These are phyloP conservation scores for Epichloe sp. DNA, from an alignment of 2,329 filamentous ascomycete species.

Conservation along the genomic window DNA sequence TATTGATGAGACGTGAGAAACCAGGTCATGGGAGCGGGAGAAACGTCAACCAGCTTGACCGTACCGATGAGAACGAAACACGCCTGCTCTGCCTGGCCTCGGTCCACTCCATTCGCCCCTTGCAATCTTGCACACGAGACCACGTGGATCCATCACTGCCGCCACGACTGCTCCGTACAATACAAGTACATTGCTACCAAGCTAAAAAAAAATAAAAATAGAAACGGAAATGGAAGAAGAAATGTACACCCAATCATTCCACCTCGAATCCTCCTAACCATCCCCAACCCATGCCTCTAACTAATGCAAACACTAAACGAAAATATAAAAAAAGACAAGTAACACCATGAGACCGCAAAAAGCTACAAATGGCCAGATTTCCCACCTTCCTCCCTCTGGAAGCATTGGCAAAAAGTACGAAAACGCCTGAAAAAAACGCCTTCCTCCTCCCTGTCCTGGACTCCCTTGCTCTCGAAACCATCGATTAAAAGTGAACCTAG, in stretches of 20 bases:
- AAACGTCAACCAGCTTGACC: too few relatives aligned
- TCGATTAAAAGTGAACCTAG: background rate
- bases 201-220: background rate
- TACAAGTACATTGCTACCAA: conserved; percentile 2
- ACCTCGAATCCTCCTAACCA: background rate
- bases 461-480: background rate
- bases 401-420: background rate
- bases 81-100: too few relatives aligned
- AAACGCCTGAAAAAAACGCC: conserved; percentile 1
- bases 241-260: background rate
- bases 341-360: background rate
- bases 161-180: background rate
- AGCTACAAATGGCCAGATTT: background rate
- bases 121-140: background rate
- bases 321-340: background rate
- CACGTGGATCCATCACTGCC: background rate
- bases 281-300: background rate
- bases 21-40: too few relatives aligned
- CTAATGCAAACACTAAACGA: background rate
- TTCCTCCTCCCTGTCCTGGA: background rate
- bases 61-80: too few relatives aligned
- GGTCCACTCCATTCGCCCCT: too few relatives aligned
- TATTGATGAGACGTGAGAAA: too few relatives aligned
- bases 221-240: background rate
- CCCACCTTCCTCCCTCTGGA: background rate